Base-by-base conservation (phyloP, 148 eudicot genomes). In the Nyssa sinensis region DNA sequence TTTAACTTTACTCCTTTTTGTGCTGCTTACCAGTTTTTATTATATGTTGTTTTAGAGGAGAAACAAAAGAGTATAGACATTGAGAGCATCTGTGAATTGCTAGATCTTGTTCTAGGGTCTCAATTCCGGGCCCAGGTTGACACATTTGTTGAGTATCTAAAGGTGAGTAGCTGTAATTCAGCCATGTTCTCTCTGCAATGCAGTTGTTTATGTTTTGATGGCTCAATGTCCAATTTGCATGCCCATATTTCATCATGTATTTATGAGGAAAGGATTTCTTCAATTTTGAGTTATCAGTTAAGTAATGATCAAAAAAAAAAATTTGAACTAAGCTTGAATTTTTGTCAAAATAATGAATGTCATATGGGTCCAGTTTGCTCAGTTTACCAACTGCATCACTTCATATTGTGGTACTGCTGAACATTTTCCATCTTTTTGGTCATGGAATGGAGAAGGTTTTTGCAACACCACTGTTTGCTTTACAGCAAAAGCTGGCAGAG, bases 41-140 rank as follows among this genome's bases (percentile, higher is more conserved):
- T 70, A 11, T 25, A 28, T 76, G 30, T 30, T 72, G 65, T 41
- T 75, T 63, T 79, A 94, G 98, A 94, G 88, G 98, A 94, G 79
- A 94, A 90, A 73, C 98, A 94, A 84, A 94, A 94, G 82, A 90
- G 88, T 83, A 84, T 94, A 60, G 98, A 94, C 76, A 94, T 92
- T 70, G 98, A 92, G 77, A 90, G 92, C 79, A 85, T 94, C 30
- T 94, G 98, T 83, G 85, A 88, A 71, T 81, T 94, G 66, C 81
- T 94, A 85, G 96, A 92, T 82, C 95, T 94, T 79, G 93, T 92
- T 19, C 67, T 94, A 51, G 97, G 98, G 24, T 72, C 90, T 6
- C 84, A 86, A 71, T 94, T 83, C 71, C 88, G 81, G 24, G 80
- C 89, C 31, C 97, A 94, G 79, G 97, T 94, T 29, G 96, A 92